Percentiles rank a stretch among this genome's conserved stretches.
phyloP scores from a whole-genome alignment of 192 early-diverging fungal genomes.

The Entrophospora sp. region DNA sequence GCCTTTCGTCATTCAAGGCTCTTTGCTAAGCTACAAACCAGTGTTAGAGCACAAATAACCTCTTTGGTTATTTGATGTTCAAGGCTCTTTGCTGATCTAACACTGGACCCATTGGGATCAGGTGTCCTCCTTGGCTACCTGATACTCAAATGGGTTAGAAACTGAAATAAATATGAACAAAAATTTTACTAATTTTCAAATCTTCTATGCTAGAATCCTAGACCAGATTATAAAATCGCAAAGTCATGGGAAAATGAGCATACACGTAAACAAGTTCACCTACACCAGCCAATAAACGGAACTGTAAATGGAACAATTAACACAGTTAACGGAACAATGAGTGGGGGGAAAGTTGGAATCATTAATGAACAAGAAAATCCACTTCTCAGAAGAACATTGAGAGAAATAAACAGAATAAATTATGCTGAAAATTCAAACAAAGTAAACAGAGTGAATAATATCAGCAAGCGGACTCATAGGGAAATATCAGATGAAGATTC shows the following conservation, averaged over 20 bases:
- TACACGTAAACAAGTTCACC: conserved; percentile 3
- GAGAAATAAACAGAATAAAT: neutral
- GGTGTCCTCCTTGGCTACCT: neutral
- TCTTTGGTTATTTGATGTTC: neutral
- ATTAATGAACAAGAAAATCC: conserved; percentile 1
- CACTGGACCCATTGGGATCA: neutral
- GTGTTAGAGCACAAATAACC: neutral
- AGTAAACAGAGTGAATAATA: neutral
- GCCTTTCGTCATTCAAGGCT: neutral
- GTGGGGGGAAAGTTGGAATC: neutral
- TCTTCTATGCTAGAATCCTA: conserved; percentile 6
- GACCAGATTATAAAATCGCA: neutral
- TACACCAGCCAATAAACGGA: conserved; percentile 8
- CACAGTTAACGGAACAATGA: conserved; percentile 1
- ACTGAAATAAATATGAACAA: neutral
- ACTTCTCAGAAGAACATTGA: neutral
- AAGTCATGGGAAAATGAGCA: neutral
- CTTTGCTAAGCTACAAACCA: neutral
- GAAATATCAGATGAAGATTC: conserved; percentile 3
- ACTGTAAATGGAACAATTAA: conserved; percentile 4
- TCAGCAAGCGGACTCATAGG: neutral
- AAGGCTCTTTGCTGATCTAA: neutral
- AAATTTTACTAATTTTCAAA: neutral
- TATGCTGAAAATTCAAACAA: neutral
- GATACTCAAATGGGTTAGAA: neutral